These are phyloP conservation scores for Rosellinia necatrix DNA, from an alignment of 2,329 filamentous ascomycete species.

Conservation along the genomic window DNA sequence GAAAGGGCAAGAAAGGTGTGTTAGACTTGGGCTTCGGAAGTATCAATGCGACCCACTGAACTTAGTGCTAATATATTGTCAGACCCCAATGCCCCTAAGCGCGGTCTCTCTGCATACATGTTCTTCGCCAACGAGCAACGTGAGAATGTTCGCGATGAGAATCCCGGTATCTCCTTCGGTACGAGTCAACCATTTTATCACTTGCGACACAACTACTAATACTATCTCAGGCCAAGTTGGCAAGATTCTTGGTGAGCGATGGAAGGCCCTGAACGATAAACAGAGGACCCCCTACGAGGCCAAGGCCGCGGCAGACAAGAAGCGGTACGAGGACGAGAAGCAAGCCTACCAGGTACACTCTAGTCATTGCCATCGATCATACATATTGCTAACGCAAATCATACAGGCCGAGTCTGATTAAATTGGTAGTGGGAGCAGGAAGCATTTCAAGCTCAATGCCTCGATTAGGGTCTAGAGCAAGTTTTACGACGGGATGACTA, in stretches of 20 bases:
- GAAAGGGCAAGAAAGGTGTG: slow-evolving; percentile 64
- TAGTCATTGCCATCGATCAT: not conserved
- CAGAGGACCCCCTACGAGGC: slow-evolving; percentile 93
- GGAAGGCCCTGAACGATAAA: slow-evolving; percentile 95
- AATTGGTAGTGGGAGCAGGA: not conserved
- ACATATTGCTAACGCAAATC: slow-evolving; percentile 25
- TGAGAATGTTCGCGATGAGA: slow-evolving; percentile 97
- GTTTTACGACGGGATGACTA: slow-evolving; percentile 39
- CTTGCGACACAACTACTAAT: slow-evolving; percentile 25
- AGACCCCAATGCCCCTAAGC: slow-evolving; percentile 99
- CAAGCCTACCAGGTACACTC: slow-evolving; percentile 81
- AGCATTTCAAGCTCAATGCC: slow-evolving; percentile 7
- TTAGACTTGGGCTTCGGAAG: slow-evolving; percentile 14
- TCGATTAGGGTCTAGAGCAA: slow-evolving; percentile 27
- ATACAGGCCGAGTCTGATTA: slow-evolving; percentile 46
- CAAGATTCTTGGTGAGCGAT: slow-evolving; percentile 97
- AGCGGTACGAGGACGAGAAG: slow-evolving; percentile 99
- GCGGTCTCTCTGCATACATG: slow-evolving; percentile 99
- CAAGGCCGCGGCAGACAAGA: slow-evolving; percentile 97
- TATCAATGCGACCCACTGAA: not conserved
- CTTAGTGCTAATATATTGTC: slow-evolving; percentile 22
- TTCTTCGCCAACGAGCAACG: slow-evolving; percentile 99
- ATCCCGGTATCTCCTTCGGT: slow-evolving; percentile 97
- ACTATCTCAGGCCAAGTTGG: slow-evolving; percentile 77
- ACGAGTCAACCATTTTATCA: slow-evolving; percentile 43